Base-by-base conservation (phyloP, 83 land plant species). In the Picea abies region DNA sequence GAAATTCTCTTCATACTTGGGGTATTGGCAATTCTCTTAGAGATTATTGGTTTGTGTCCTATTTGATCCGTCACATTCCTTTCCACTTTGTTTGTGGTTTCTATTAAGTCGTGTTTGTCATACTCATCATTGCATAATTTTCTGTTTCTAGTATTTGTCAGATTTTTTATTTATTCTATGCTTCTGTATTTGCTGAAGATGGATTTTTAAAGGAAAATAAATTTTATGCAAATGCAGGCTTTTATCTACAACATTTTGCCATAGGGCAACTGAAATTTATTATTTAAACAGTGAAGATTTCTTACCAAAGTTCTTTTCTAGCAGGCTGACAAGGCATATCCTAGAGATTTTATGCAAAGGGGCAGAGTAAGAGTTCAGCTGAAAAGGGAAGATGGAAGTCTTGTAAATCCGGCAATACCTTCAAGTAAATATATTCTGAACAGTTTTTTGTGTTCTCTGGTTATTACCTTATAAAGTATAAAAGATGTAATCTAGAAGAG, bases 321-420 rank as follows among this genome's bases (percentile, higher is more conserved):
- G 81, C 84, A 92, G 99, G 62, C 79, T n/a, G 94, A 94, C 44
- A 96, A 96, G 87, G 97, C 96, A 4, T 96, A 96, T 86, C 97
- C 99, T 1, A 83, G 98, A 41, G 99, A 96, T 79, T 95, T 92
- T 82, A 89, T 95, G 96, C 99, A 93, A 84, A 79, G 91, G 67
- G 99, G 99, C 47, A 89, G 98, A 67, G 93, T 95, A 69, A 90
- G 99, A 80, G 93, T 95, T 41, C 79, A 76, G 80, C 88, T 96
- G 73, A 95, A 90, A 68, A 90, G 77, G 63, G 95, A 95, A 22
- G 97, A 96, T 82, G 96, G 94, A 26, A 83, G 90, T 71, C 79
- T 89, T 20, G 80, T 17, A 77, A 96, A 96, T 83, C 90, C 96
- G 19, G 91, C 83, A 29, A 93, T 96, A 67, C 82, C 88, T 81